phyloP scores from a whole-genome alignment of 306 rosid genomes.

The Trifolium subterraneum region DNA sequence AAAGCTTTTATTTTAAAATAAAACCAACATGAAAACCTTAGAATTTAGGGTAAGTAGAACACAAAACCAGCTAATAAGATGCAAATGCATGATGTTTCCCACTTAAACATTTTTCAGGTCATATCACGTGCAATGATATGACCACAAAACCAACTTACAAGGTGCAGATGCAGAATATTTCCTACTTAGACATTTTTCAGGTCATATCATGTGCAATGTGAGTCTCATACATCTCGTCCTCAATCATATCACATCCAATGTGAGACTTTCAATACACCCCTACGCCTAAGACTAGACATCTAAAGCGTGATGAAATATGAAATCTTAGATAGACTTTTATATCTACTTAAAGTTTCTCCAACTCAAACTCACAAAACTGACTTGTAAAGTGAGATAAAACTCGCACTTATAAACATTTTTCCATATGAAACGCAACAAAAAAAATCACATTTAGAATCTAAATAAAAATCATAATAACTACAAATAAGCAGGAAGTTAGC shows the following conservation, averaged over 20 bases:
- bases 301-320: background rate
- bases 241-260: background rate
- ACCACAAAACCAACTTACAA: too few relatives aligned
- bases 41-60: background rate
- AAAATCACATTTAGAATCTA: background rate
- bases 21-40: background rate
- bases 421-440: background rate
- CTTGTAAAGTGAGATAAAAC: background rate
- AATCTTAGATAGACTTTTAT: background rate
- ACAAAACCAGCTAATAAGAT: background rate
- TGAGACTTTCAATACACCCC: background rate
- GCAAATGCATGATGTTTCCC: background rate
- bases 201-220: too few relatives aligned
- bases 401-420: background rate
- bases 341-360: background rate
- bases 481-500: constrained; percentile 19
- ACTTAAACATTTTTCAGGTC: background rate
- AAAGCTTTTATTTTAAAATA: background rate
- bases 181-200: too few relatives aligned
- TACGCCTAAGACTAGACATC: background rate
- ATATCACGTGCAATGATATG: too few relatives aligned
- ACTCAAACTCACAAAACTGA: background rate
- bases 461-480: background rate
- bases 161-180: too few relatives aligned
- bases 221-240: background rate